Conservation (phyloP, 306 rosid genomes). For the Elaeagnus macrophylla region DNA sequence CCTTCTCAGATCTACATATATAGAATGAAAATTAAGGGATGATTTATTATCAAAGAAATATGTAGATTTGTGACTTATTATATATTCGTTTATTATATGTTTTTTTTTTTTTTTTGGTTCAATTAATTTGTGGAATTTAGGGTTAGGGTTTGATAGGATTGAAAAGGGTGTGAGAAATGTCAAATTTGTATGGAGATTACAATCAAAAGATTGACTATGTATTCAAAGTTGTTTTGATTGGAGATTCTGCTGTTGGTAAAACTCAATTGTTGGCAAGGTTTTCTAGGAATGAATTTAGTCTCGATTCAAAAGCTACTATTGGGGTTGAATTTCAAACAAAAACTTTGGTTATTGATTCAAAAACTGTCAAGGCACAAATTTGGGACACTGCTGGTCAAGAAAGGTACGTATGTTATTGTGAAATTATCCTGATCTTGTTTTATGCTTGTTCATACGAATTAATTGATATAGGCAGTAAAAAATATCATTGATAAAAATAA, state of each 20-base stretch:
- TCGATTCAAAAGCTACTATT: constrained; percentile 81
- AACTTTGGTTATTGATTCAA: constrained; percentile 67
- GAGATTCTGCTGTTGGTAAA: constrained; percentile 92
- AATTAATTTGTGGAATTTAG: constrained; percentile 8
- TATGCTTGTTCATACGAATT: too few relatives aligned
- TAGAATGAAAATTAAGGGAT: too few relatives aligned
- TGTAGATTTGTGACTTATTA: too few relatives aligned
- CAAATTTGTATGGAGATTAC: constrained; percentile 73
- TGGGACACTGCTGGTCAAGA: constrained; percentile 99
- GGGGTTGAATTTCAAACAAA: constrained; percentile 95
- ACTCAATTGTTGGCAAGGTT: constrained; percentile 84
- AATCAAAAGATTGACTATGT: constrained; percentile 83
- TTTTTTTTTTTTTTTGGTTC: too few relatives aligned
- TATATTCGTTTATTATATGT: too few relatives aligned
- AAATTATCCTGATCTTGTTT: background rate
- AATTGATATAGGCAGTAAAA: too few relatives aligned
- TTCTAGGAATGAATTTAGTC: constrained; percentile 63
- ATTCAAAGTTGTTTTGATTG: constrained; percentile 86
- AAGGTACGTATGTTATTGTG: constrained; percentile 34
- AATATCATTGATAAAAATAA: too few relatives aligned
- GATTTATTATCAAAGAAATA: too few relatives aligned
- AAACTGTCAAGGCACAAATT: constrained; percentile 77
- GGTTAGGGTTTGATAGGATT: constrained; percentile 1
- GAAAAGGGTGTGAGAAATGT: constrained; percentile 35
- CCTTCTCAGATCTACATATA: too few relatives aligned